These are phyloP conservation scores for Zymoseptoria ardabiliae DNA, from an alignment of 2,329 filamentous ascomycete genomes.

Conservation along the genomic window DNA sequence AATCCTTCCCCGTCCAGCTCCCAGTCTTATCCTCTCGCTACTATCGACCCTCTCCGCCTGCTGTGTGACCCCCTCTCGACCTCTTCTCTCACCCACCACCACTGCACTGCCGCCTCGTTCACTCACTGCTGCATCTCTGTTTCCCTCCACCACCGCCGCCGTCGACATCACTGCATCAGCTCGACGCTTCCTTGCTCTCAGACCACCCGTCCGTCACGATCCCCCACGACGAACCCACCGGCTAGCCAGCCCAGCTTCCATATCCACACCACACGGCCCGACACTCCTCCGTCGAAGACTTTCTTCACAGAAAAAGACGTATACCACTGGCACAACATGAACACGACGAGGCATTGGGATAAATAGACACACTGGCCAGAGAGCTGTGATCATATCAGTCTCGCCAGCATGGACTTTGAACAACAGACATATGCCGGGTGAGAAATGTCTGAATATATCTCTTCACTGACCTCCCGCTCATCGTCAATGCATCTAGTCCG, in stretches of 20 bases:
- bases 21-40: background rate
- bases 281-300: background rate
- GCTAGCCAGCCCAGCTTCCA: background rate
- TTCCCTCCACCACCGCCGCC: no score
- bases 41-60: background rate
- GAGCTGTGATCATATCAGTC: background rate
- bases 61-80: background rate
- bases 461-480: constrained; percentile 8
- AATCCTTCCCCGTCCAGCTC: background rate
- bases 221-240: background rate
- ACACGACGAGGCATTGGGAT: background rate
- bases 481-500: constrained; percentile 24
- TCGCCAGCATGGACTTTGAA: constrained; percentile 16
- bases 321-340: background rate
- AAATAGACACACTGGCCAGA: background rate
- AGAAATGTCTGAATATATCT: constrained; percentile 6
- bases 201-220: background rate
- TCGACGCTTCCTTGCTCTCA: background rate
- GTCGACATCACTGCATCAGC: background rate
- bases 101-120: background rate
- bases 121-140: no score
- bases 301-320: background rate
- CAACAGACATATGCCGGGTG: constrained; percentile 18
- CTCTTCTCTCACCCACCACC: background rate
- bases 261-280: background rate